A percentile compares a stretch with the other conserved stretches of the same genome.
Conservation (phyloP, 129 eudicot genomes). For the Chrysanthemum lavandulifolium region DNA sequence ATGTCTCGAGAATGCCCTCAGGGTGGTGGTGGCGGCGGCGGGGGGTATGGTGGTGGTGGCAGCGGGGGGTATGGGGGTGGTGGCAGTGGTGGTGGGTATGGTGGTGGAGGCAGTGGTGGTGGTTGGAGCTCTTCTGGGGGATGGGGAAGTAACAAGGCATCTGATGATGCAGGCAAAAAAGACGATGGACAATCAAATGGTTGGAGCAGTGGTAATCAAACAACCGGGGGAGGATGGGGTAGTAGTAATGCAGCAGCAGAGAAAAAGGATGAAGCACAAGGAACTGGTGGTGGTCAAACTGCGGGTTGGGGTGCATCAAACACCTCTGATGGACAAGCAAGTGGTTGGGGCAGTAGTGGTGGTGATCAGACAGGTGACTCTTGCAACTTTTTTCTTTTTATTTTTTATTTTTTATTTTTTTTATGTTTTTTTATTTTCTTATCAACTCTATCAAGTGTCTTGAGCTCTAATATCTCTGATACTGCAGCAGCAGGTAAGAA, state of each 20-base stretch:
- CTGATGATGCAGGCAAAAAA: conserved; percentile 23
- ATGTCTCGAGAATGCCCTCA: conserved; percentile 17
- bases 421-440: not conserved
- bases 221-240: conserved; percentile 28
- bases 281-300: conserved; percentile 13
- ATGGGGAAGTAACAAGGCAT: conserved; percentile 29
- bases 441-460: not conserved
- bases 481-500: conserved; percentile 24
- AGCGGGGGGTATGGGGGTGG: conserved; percentile 15
- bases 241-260: conserved; percentile 9
- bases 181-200: conserved; percentile 24
- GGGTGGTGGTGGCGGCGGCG: not conserved
- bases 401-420: no score
- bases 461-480: not conserved
- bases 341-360: conserved; percentile 29
- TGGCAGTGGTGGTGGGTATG: conserved; percentile 8
- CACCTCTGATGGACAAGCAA: conserved; percentile 18
- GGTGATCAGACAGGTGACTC: conserved; percentile 27
- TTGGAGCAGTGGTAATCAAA: conserved; percentile 24
- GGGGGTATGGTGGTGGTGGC: conserved; percentile 8
- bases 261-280: conserved; percentile 29
- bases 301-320: conserved; percentile 20
- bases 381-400: not conserved
- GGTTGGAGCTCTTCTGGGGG: conserved; percentile 28
- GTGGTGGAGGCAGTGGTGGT: conserved; percentile 26